Conservation (phyloP, 345 rosid genomes). For the Salix viminalis region DNA sequence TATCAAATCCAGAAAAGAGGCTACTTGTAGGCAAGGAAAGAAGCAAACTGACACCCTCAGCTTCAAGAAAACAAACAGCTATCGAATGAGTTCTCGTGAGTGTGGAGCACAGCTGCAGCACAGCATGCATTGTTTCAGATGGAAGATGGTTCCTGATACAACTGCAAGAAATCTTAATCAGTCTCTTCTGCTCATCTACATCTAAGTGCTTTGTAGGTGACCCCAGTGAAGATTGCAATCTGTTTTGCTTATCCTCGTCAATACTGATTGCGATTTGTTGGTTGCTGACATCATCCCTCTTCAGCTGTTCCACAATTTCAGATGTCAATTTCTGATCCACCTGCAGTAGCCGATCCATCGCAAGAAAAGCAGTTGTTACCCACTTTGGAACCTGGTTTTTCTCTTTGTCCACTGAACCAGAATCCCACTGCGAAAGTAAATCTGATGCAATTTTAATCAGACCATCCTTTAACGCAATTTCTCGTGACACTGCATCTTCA, state of each 20-base stretch:
- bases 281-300: conserved; percentile 37
- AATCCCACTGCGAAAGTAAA: conserved; percentile 72
- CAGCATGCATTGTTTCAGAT: conserved; percentile 90
- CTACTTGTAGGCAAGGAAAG: conserved; percentile 56
- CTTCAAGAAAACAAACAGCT: conserved; percentile 82
- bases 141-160: conserved; percentile 74
- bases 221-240: conserved; percentile 53
- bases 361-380: conserved; percentile 92
- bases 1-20: no score
- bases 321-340: conserved; percentile 72
- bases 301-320: conserved; percentile 70
- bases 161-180: conserved; percentile 82
- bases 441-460: conserved; percentile 64
- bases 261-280: conserved; percentile 48
- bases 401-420: conserved; percentile 45
- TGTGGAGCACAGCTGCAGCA: conserved; percentile 79
- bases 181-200: conserved; percentile 61
- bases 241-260: conserved; percentile 66
- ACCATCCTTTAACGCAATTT: conserved; percentile 70
- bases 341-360: conserved; percentile 83
- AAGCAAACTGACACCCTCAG: conserved; percentile 70
- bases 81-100: conserved; percentile 72
- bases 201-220: conserved; percentile 45
- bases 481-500: conserved; percentile 81
- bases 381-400: conserved; percentile 73